phyloP scores from a whole-genome alignment of 73 alveolate genomes.

The Paramecium tetraurelia region DNA sequence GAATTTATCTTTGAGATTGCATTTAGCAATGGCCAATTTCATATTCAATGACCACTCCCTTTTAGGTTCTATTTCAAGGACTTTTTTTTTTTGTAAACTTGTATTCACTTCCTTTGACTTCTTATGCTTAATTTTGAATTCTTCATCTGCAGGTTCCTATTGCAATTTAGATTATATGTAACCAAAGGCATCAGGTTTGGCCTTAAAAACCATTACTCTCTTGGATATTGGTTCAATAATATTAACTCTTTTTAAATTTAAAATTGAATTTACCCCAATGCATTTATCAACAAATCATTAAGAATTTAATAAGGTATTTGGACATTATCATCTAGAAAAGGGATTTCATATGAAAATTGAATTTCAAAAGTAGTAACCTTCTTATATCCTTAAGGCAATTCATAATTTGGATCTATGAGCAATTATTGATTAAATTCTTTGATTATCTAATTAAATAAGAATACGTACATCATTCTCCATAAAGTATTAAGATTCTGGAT shows the following conservation, averaged over 20 bases:
- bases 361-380: background rate
- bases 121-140: background rate
- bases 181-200: conserved; percentile 17
- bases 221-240: conserved; percentile 14
- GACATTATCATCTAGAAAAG: background rate
- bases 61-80: conserved; percentile 43
- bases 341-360: background rate
- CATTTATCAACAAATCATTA: background rate
- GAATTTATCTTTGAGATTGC: background rate
- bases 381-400: conserved; percentile 11
- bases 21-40: background rate
- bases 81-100: background rate
- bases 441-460: background rate
- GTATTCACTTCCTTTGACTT: background rate
- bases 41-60: background rate
- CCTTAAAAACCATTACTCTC: background rate
- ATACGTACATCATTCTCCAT: background rate
- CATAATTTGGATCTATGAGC: background rate
- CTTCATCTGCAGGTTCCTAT: background rate
- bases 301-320: background rate
- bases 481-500: conserved; percentile 33
- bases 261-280: background rate
- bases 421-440: conserved; percentile 1
- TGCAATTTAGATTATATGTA: background rate
- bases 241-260: background rate